Base-by-base conservation (phyloP, 306 rosid species). In the Glycine soja region DNA sequence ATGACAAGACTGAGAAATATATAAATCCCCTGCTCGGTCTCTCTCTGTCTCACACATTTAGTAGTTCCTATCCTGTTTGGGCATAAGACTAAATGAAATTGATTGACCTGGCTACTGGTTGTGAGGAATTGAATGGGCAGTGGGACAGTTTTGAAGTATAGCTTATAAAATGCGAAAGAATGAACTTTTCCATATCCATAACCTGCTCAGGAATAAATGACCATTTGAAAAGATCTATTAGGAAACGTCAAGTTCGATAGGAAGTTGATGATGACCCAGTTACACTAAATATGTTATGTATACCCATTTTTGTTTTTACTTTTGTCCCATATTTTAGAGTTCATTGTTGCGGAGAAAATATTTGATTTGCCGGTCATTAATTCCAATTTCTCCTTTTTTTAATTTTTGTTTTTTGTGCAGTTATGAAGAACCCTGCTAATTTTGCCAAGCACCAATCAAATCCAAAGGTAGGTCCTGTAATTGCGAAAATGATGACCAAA, bases 381-480 rank as follows among this genome's bases (percentile, higher is more conserved):
- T 53, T 58, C 10, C 58, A 10, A 48, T 12, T 66, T 40, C 9
- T 38, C 19, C 3, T 4, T 61, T 70, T 24, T 11, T 52, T 34
- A 7, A 6, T 14, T 66, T 14, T 62, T 54, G 24, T 42, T 40
- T 52, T 82, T 43, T 43, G 78, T 85, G 89, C 95, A 94, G 98
- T 94, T 10, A 94, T 94, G 98, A 92, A 88, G 89, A 88, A 94
- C 86, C 98, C 97, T 63, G 95, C 95, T 42, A 92, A 94, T 86
- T 90, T 94, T 71, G 93, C 95, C 14, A 92, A 94, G 87, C 98
- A 94, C 83, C 97, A 94, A 78, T 53, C 82, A 75, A 94, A 94
- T 76, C 98, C 98, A 32, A 94, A 94, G 88, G 97, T 94, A 80
- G 98, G 97, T 57, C 98, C 98, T 10, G 80, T 92, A 40, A 90